Percentiles rank a stretch among this genome's conserved stretches.
phyloP scores from a whole-genome alignment of 345 rosid species.

The Theobroma cacao region DNA sequence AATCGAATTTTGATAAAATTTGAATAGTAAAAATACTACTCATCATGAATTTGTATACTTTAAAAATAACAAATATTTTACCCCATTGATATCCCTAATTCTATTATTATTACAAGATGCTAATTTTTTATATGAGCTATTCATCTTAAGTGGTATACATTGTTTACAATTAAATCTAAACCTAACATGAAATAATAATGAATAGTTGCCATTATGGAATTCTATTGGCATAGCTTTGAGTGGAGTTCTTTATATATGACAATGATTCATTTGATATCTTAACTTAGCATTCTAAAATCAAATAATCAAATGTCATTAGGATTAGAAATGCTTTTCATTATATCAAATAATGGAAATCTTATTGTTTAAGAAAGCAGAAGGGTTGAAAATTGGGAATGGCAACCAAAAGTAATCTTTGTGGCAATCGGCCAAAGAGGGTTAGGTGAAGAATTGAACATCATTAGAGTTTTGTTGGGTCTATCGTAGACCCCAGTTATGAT shows the following conservation, averaged over 20 bases:
- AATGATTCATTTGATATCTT: neutral
- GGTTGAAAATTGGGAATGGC: neutral
- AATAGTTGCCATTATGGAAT: neutral
- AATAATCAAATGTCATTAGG: constrained; percentile 3
- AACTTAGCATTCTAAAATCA: neutral
- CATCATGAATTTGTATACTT: too few relatives aligned
- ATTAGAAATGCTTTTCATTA: neutral
- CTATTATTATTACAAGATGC: too few relatives aligned
- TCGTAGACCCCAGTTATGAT: neutral
- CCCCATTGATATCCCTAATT: too few relatives aligned
- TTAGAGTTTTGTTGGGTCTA: constrained; percentile 2
- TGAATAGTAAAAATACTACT: too few relatives aligned
- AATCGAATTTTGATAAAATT: too few relatives aligned
- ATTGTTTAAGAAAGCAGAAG: neutral
- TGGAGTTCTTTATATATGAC: neutral
- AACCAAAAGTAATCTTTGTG: neutral
- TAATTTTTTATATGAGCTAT: too few relatives aligned
- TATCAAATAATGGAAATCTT: neutral
- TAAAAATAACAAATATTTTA: too few relatives aligned
- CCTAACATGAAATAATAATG: neutral
- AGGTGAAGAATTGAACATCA: constrained; percentile 3
- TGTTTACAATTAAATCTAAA: neutral
- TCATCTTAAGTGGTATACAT: neutral
- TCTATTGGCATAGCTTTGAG: neutral
- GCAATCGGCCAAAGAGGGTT: neutral